Base-by-base conservation (phyloP, 2,329 filamentous ascomycete genomes). In the Monilinia polystroma region DNA sequence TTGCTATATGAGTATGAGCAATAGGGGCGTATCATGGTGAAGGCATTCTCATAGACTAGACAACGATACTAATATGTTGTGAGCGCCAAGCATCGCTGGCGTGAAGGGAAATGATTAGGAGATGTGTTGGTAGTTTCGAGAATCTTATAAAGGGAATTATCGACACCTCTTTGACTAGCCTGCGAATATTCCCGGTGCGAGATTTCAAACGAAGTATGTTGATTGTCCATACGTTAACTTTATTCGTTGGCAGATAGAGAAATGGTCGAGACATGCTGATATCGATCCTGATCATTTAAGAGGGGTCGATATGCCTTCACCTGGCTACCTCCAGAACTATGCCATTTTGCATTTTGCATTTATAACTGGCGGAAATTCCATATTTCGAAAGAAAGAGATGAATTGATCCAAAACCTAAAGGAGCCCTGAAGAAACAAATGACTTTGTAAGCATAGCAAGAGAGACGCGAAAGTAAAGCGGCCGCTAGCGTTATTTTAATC, bases 401-500 rank as follows among this genome's bases (percentile, higher is more conserved):
- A 5, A 35, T 35, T 35, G 32, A 35, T 35, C 32, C 5, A 8
- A 35, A 35, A 35, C 32, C 7, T 35, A 8, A 32, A 35, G 32
- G 32, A 35, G 32, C 32, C 7, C 32, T 6, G 32, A 8, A 35
- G 32, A 35, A 35, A 5, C 7, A 35, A 23, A 47, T 47, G 43
- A 47, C 45, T 51, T 12, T 11, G 49, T 51, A 51, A 35, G 32
- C 32, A 8, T 20, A n/a, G 49, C 49, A 51, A 4, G 20, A 51
- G 49, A 60, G n/a, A 16, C 45, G 45, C 32, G 58, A 52, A 20
- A 20, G 8, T 20, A n/a, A n/a, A 51, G 58, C 58, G 58, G 58
- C 58, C 58, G 58, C 45, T 62, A 62, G 58, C 32, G 58, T 14
- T 52, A 41, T 52, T 51, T 62, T 41, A 62, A 51, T 62, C 23